Conservation (phyloP, 768 basidiomycete genomes). For the Holtermannia corniformis region DNA sequence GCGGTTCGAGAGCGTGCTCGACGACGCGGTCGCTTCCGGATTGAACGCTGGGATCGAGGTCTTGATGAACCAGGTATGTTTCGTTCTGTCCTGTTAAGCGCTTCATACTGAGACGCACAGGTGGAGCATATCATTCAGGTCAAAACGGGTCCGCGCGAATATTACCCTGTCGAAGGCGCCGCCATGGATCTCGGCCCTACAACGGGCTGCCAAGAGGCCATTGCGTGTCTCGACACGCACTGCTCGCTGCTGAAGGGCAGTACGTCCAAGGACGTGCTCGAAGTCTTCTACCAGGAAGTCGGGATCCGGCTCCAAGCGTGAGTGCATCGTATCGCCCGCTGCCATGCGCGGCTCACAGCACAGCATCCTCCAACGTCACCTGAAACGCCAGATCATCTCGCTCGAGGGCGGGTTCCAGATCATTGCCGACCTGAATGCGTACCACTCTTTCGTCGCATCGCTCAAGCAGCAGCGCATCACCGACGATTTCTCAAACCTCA, state of each 20-base stretch:
- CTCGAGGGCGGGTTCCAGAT: constrained; percentile 88
- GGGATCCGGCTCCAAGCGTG: constrained; percentile 79
- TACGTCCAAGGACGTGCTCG: constrained; percentile 89
- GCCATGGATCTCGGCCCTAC: constrained; percentile 77
- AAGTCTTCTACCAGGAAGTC: constrained; percentile 97
- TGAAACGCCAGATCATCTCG: constrained; percentile 95
- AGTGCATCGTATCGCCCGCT: constrained; percentile 30
- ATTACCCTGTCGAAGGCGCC: constrained; percentile 74
- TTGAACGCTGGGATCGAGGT: constrained; percentile 93
- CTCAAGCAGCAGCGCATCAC: constrained; percentile 77
- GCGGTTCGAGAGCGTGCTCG: constrained; percentile 79
- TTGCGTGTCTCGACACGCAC: constrained; percentile 78
- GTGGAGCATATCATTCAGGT: constrained; percentile 87
- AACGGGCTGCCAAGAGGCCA: constrained; percentile 76
- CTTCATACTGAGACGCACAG: constrained; percentile 47
- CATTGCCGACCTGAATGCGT: constrained; percentile 91
- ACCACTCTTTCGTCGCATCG: constrained; percentile 76
- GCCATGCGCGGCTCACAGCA: not conserved
- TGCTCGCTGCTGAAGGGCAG: constrained; percentile 85
- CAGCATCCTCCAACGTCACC: constrained; percentile 89
- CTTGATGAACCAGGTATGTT: constrained; percentile 76
- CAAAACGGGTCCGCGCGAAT: constrained; percentile 72
- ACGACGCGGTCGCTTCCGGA: constrained; percentile 87
- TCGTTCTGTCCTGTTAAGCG: not conserved
- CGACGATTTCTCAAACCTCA: constrained; percentile 83